Percentiles rank a stretch among this genome's conserved stretches.
These are phyloP conservation scores for Scheffersomyces illinoinensis DNA, from an alignment of 1,139 yeast species.

Conservation along the genomic window DNA sequence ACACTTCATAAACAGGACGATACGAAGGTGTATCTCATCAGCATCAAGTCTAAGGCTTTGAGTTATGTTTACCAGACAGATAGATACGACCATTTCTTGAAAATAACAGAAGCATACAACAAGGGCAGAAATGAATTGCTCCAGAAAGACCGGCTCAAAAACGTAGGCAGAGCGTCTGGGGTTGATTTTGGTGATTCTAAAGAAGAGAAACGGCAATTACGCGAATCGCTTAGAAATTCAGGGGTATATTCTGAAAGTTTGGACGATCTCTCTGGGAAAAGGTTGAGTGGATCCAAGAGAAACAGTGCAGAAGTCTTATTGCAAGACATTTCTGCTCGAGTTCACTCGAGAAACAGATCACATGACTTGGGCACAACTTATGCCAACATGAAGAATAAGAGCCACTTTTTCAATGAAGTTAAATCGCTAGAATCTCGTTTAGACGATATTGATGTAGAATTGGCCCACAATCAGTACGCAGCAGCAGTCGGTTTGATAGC, in stretches of 20 bases:
- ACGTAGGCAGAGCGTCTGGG: conserved; percentile 21
- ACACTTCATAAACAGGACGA: conserved; percentile 18
- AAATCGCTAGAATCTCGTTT: conserved; percentile 60
- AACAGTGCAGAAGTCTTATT: conserved; percentile 42
- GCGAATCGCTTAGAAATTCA: conserved; percentile 43
- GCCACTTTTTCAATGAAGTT: conserved; percentile 41
- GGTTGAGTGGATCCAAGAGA: conserved; percentile 32
- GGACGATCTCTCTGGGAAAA: conserved; percentile 28
- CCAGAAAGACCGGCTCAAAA: conserved; percentile 47
- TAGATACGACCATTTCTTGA: conserved; percentile 56
- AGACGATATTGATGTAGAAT: conserved; percentile 65
- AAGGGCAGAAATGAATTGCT: conserved; percentile 65
- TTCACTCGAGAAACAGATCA: conserved; percentile 56
- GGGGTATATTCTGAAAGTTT: conserved; percentile 22
- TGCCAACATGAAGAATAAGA: conserved; percentile 13
- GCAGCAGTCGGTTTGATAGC: conserved; percentile 56
- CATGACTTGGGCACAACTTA: conserved; percentile 35
- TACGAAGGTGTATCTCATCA: conserved; percentile 40
- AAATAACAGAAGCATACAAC: conserved; percentile 58
- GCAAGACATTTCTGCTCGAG: conserved; percentile 55
- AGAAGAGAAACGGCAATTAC: conserved; percentile 42
- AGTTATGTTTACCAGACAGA: conserved; percentile 69
- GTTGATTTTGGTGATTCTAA: conserved; percentile 8
- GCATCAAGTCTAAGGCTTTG: conserved; percentile 47
- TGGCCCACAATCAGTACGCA: conserved; percentile 60